phyloP scores from a whole-genome alignment of 1,284 basidiomycete genomes.

The Afroboletus lepidellus region DNA sequence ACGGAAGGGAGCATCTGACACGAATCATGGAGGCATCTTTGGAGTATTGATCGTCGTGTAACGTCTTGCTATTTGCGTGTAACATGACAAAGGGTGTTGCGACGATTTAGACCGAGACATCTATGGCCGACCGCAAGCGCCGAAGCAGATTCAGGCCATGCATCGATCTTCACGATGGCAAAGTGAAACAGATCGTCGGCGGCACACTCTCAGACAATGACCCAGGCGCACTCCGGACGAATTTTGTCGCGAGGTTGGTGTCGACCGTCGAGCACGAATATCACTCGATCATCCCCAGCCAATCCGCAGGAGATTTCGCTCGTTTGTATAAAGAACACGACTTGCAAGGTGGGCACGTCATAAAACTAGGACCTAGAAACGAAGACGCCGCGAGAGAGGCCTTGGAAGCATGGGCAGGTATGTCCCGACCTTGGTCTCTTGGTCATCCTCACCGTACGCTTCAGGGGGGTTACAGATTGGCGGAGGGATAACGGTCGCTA shows the following conservation, averaged over 20 bases:
- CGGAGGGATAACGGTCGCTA: conserved; percentile 84
- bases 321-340: conserved; percentile 70
- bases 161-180: conserved; percentile 93
- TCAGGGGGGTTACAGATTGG: conserved; percentile 85
- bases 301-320: conserved; percentile 82
- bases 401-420: conserved; percentile 81
- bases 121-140: conserved; percentile 19
- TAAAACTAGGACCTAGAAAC: conserved; percentile 92
- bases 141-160: conserved; percentile 80
- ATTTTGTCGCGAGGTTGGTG: conserved; percentile 87
- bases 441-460: conserved; percentile 6
- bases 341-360: conserved; percentile 90
- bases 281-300: conserved; percentile 45
- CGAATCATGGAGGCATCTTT: conserved; percentile 74
- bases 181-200: conserved; percentile 98
- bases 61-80: conserved; percentile 7
- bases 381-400: conserved; percentile 86
- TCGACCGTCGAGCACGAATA: background rate
- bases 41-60: conserved; percentile 55
- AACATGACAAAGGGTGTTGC: too few relatives aligned
- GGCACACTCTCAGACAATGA: conserved; percentile 79
- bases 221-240: conserved; percentile 74
- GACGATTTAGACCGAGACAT: background rate
- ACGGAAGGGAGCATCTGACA: conserved; percentile 77
- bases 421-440: conserved; percentile 1